These are phyloP conservation scores for Didymella keratinophila DNA, from an alignment of 2,329 filamentous ascomycete genomes.

Conservation along the genomic window DNA sequence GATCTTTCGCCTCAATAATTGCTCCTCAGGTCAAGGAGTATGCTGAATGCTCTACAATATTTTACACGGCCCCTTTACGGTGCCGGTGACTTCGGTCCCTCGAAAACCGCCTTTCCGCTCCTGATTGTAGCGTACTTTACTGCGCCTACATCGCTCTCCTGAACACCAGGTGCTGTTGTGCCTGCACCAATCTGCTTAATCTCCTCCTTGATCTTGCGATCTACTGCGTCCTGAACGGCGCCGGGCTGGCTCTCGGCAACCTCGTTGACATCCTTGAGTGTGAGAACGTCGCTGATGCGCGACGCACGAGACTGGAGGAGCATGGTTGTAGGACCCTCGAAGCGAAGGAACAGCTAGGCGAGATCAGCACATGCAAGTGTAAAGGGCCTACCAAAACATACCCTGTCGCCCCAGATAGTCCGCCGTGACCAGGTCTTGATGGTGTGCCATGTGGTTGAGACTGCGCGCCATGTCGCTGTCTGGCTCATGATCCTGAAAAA, in stretches of 20 bases:
- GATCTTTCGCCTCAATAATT: constrained; percentile 6
- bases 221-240: constrained; percentile 64
- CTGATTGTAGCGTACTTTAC: constrained; percentile 39
- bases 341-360: constrained; percentile 78
- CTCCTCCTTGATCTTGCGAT: constrained; percentile 47
- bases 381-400: constrained; percentile 47
- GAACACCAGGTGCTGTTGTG: constrained; percentile 27
- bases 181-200: constrained; percentile 43
- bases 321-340: constrained; percentile 84
- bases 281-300: constrained; percentile 78
- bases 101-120: constrained; percentile 41
- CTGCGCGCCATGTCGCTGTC: constrained; percentile 74
- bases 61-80: constrained; percentile 15
- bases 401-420: constrained; percentile 90
- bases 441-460: constrained; percentile 70
- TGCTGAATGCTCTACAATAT: constrained; percentile 24
- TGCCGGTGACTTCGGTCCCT: constrained; percentile 18
- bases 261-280: constrained; percentile 82
- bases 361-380: constrained; percentile 22
- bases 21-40: background rate
- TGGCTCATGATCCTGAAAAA: constrained; percentile 77
- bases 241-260: constrained; percentile 85
- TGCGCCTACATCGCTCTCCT: constrained; percentile 25
- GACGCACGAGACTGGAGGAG: constrained; percentile 88
- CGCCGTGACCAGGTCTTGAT: constrained; percentile 79